Conservation (phyloP, 441 rosid genomes). For the Monsonia emarginata region DNA sequence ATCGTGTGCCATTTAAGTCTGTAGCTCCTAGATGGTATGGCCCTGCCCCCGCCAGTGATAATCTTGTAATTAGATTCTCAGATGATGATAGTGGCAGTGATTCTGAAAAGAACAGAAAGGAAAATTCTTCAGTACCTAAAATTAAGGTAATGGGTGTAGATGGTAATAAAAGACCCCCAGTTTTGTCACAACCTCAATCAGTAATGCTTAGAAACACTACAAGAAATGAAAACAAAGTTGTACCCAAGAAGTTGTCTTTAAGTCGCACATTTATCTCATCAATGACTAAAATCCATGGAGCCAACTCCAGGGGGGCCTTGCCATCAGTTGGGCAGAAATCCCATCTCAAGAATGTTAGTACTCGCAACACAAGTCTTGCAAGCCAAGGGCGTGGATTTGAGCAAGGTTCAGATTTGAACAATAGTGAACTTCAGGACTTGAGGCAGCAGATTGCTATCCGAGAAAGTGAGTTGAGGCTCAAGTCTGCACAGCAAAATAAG, state of each 20-base stretch:
- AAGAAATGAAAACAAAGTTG: constrained; percentile 27
- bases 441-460: constrained; percentile 86
- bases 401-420: constrained; percentile 33
- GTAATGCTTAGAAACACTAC: constrained; percentile 30
- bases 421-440: constrained; percentile 55
- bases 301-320: constrained; percentile 27
- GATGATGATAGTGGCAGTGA: constrained; percentile 85
- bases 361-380: constrained; percentile 28
- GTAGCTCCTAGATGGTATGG: constrained; percentile 34
- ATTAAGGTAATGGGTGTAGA: constrained; percentile 19
- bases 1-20: constrained; percentile 30
- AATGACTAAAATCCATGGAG: constrained; percentile 28
- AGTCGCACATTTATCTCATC: constrained; percentile 35
- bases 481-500: constrained; percentile 50
- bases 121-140: constrained; percentile 27
- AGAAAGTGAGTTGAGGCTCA: constrained; percentile 70
- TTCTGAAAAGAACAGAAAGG: constrained; percentile 34
- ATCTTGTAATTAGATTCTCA: constrained; percentile 82
- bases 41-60: constrained; percentile 32
- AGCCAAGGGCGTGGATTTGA: constrained; percentile 37
- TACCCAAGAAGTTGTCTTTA: constrained; percentile 36
- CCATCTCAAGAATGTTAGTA: constrained; percentile 28
- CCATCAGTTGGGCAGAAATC: constrained; percentile 31
- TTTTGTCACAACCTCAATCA: constrained; percentile 23
- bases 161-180: constrained; percentile 30